These are phyloP conservation scores for Coemansia sp. DNA, from an alignment of 192 early-diverging fungal species.

Conservation along the genomic window DNA sequence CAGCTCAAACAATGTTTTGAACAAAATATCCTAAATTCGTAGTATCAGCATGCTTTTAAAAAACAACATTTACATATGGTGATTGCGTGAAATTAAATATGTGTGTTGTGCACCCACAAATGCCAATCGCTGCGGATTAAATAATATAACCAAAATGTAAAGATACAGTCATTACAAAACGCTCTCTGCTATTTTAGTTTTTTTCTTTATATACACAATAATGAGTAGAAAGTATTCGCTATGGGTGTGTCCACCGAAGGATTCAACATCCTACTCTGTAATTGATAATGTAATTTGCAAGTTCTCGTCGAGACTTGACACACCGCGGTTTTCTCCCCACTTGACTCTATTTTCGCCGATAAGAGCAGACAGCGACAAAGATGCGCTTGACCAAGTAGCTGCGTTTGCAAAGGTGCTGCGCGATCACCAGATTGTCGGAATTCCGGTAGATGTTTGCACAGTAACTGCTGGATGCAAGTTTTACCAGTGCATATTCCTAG, in stretches of 20 bases:
- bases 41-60: too few species aligned
- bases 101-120: neutral
- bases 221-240: conserved; percentile 37
- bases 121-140: neutral
- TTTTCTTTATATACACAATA: neutral
- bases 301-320: conserved; percentile 6
- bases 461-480: conserved; percentile 18
- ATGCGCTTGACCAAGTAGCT: conserved; percentile 13
- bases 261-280: neutral
- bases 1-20: too few species aligned
- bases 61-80: too few species aligned
- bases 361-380: conserved; percentile 12
- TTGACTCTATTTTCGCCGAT: conserved; percentile 36
- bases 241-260: conserved; percentile 31
- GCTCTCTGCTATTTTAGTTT: neutral
- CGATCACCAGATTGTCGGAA: conserved; percentile 5
- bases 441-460: conserved; percentile 8
- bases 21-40: too few species aligned
- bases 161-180: too few species aligned
- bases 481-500: conserved; percentile 35
- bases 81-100: too few species aligned
- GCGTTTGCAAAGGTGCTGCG: conserved; percentile 11
- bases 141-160: neutral
- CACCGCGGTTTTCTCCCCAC: conserved; percentile 28
- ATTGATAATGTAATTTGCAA: conserved; percentile 10